These are phyloP conservation scores for Rhodotorula sp. DNA, from an alignment of 1,284 basidiomycete genomes.

Conservation along the genomic window DNA sequence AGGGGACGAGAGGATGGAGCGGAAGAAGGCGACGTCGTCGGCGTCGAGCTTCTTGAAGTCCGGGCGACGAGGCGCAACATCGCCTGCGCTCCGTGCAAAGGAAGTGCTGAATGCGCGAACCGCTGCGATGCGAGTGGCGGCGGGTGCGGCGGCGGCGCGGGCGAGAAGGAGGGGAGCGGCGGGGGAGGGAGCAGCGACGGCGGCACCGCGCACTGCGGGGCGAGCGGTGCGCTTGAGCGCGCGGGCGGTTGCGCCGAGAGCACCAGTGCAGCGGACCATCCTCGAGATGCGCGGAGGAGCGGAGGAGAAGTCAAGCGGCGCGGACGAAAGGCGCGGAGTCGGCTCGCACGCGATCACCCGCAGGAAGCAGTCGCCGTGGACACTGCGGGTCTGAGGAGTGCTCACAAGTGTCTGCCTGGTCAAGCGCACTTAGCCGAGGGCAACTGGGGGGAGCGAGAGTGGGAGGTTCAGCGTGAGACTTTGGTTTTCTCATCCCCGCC, in stretches of 20 bases:
- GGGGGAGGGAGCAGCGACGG: not conserved
- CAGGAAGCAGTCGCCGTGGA: not conserved
- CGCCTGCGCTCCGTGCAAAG: not conserved
- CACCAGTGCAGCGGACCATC: not conserved
- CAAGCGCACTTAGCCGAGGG: too few species aligned
- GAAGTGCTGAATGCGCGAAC: conserved; percentile 17
- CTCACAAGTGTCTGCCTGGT: too few species aligned
- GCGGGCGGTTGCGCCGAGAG: conserved; percentile 4
- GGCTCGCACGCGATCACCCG: not conserved
- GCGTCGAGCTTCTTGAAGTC: conserved; percentile 55
- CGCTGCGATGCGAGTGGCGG: not conserved
- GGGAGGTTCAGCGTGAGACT: too few species aligned
- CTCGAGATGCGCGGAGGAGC: not conserved
- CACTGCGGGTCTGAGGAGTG: too few species aligned
- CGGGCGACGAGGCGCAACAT: conserved; percentile 24
- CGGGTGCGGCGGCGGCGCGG: not conserved
- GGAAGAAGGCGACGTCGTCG: conserved; percentile 56
- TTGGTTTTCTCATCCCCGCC: too few species aligned
- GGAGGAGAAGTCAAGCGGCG: not conserved
- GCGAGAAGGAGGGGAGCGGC: not conserved
- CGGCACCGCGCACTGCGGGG: not conserved
- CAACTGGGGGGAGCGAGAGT: too few species aligned
- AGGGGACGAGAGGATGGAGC: conserved; percentile 54
- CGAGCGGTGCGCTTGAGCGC: conserved; percentile 7
- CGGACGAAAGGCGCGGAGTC: not conserved